These are phyloP conservation scores for Gastrolobium bilobum DNA, from an alignment of 306 rosid genomes.

Conservation along the genomic window DNA sequence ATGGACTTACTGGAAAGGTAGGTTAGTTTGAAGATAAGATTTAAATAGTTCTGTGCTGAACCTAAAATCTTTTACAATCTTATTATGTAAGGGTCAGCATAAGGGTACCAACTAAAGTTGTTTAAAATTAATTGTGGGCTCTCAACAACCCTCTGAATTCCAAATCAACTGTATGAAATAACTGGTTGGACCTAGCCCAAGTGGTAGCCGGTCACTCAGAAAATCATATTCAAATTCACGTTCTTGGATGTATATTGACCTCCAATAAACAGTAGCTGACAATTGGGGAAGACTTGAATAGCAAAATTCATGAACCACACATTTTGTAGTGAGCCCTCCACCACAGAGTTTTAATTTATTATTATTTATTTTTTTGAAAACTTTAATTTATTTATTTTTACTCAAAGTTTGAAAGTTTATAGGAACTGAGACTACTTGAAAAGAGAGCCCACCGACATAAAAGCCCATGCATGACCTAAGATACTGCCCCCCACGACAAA, in stretches of 20 bases:
- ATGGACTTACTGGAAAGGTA: background rate
- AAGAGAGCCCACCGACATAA: constrained; percentile 13
- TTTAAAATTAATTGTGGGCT: background rate
- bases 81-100: constrained; percentile 40
- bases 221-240: constrained; percentile 48
- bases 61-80: background rate
- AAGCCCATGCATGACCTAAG: background rate
- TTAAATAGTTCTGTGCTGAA: constrained; percentile 9
- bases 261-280: background rate
- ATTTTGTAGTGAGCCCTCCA: background rate
- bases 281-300: background rate
- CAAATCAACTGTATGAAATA: background rate
- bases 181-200: constrained; percentile 46
- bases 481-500: too few relatives aligned
- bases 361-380: background rate
- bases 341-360: background rate
- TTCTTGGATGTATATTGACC: constrained; percentile 35
- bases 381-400: background rate
- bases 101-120: constrained; percentile 23
- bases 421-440: constrained; percentile 7
- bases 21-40: background rate
- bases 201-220: constrained; percentile 41
- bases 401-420: constrained; percentile 45
- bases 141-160: background rate
- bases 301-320: constrained; percentile 32